Evolutionary conservation across 805 yeast species (phyloP), one percentile per base, ranked within the genome.

Genomic region (Lipomyces kockii): DNA sequence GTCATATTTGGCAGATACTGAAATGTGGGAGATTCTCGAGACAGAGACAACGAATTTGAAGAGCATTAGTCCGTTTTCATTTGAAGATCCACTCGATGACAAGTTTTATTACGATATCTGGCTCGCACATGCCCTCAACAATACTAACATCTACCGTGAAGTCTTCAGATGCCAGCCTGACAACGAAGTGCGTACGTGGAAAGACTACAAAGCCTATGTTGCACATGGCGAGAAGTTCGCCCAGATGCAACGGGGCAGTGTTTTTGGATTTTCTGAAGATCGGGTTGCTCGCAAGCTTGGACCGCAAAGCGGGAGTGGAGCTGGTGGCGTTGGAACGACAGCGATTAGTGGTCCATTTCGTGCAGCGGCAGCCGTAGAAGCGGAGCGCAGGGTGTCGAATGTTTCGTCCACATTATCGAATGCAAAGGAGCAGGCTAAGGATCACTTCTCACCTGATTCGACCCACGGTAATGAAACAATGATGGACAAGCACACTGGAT

Each of bases 151-250:
- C 1, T 95, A 85, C 80, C 83, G 97, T 68, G 82, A 89, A 77
- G 90, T 95, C 0, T 95, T 95, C 83, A 93, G 93, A 71, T 87
- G 91, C 69, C 99, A 96, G 76, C 99, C 99, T 0, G 99, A 95
- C 78, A 92, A 94, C 76, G 82, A 86, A 6, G 98, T 94, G n/a
- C 83, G 83, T 29, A 85, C 92, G 0, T 95, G 99, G 99, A 85
- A 85, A 65, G 97, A 92, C 65, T 95, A 92, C 77, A 93, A 91
- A 76, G 64, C 53, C 8, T 70, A 64, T 51, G 43, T 43, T 35
- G 72, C 76, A 1, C 77, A 75, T 66, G 76, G 75, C 20, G 77
- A 78, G 63, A 70, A 75, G 22, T 81, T 81, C 69, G 74, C 78
- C 14, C 61, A 55, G 25, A 53, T 22, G 64, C 71, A 43, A 62